Percentiles rank a stretch among this genome's conserved stretches.
Evolutionary conservation across 164 flowering plant species (phyloP).

Genomic region (Echeveria elegans): DNA sequence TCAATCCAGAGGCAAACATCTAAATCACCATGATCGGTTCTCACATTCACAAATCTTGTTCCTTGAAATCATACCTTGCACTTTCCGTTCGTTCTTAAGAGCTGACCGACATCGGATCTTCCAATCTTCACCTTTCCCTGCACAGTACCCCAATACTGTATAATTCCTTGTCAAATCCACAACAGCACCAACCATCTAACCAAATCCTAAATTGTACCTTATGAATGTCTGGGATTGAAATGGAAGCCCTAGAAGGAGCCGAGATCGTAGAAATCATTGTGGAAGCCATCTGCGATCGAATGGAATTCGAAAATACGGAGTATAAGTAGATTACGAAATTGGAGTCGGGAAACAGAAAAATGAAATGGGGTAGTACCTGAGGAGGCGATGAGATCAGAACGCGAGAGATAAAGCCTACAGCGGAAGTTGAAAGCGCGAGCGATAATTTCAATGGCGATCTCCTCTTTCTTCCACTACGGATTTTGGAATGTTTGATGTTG

Average conservation of each 20-base stretch:
- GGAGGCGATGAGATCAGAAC: conserved; percentile 2
- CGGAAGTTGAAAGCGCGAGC: not conserved
- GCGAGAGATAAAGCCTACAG: not conserved
- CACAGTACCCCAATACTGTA: not conserved
- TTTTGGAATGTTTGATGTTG: not conserved
- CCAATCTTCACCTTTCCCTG: conserved; percentile 4
- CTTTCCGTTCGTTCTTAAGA: not conserved
- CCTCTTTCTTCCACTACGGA: too few species aligned
- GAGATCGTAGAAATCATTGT: not conserved
- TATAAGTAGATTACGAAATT: not conserved
- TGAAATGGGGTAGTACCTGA: not conserved
- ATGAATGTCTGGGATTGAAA: not conserved
- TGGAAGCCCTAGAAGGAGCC: not conserved
- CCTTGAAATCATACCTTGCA: not conserved
- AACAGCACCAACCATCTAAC: not conserved
- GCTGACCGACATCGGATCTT: not conserved
- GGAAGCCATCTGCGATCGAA: not conserved
- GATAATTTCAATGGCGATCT: conserved; percentile 2
- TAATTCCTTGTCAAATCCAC: not conserved
- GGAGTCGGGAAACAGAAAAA: not conserved
- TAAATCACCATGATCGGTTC: not conserved
- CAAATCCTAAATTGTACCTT: not conserved
- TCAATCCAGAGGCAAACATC: not conserved
- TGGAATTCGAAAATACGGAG: not conserved
- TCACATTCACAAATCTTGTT: not conserved